Conservation (phyloP, 495 filamentous ascomycete genomes). For the Tuber melanosporum region DNA sequence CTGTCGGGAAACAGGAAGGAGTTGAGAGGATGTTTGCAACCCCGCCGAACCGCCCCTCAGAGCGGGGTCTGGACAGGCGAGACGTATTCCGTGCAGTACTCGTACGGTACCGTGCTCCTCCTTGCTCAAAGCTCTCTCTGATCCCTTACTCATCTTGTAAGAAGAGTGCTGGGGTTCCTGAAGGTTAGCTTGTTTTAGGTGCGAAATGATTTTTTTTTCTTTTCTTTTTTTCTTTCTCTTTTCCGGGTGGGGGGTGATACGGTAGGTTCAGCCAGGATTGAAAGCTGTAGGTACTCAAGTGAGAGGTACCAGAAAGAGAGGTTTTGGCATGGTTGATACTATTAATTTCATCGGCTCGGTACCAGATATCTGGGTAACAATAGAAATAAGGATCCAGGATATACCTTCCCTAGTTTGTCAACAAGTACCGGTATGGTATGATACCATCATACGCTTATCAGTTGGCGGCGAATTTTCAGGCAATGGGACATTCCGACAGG, state of each 20-base stretch:
- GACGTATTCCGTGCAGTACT: slow-evolving; percentile 27
- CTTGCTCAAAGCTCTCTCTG: background rate
- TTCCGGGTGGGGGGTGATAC: too few relatives aligned
- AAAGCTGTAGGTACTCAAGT: background rate
- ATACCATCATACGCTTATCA: background rate
- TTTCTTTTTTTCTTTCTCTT: background rate
- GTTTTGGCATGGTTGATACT: slow-evolving; percentile 19
- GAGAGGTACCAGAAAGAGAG: background rate
- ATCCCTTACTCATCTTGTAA: background rate
- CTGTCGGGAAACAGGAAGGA: slow-evolving; percentile 1
- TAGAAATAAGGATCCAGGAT: slow-evolving; percentile 36
- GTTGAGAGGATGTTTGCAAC: slow-evolving; percentile 4
- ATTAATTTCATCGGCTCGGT: slow-evolving; percentile 30
- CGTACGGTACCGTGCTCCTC: background rate
- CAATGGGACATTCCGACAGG: background rate
- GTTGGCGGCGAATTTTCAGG: background rate
- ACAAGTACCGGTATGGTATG: background rate
- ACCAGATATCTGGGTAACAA: slow-evolving; percentile 29
- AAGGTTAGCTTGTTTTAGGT: background rate
- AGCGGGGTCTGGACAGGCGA: slow-evolving; percentile 20
- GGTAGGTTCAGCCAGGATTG: background rate
- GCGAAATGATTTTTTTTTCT: background rate
- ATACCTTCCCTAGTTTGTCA: slow-evolving; percentile 22
- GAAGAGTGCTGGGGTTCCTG: background rate
- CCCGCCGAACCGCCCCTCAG: slow-evolving; percentile 32